Percentiles rank a stretch among this genome's conserved stretches.
Evolutionary conservation across 768 basidiomycete species (phyloP).

Genomic region (Postia placenta): DNA sequence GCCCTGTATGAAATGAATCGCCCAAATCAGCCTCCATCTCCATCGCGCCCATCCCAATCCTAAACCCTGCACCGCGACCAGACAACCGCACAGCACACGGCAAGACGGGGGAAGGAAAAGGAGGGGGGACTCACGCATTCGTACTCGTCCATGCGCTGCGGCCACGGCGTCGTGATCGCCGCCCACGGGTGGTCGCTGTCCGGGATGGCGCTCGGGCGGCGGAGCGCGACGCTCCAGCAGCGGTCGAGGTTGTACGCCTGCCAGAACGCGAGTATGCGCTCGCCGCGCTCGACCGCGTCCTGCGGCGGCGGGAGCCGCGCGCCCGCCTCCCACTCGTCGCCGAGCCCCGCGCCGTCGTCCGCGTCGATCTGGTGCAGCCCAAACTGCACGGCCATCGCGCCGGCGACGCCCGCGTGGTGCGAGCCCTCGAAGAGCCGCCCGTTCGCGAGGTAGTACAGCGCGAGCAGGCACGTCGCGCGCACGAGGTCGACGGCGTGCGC

Average conservation of each 20-base stretch:
- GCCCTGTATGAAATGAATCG: slow-evolving; percentile 41
- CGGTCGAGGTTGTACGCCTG: slow-evolving; percentile 77
- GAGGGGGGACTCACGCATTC: slow-evolving; percentile 46
- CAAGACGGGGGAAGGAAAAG: slow-evolving; percentile 2
- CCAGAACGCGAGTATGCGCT: slow-evolving; percentile 76
- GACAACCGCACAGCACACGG: not conserved
- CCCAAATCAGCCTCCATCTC: too few species aligned
- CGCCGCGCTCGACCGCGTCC: slow-evolving; percentile 57
- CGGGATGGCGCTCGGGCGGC: slow-evolving; percentile 58
- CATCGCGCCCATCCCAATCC: too few species aligned
- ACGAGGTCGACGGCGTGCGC: slow-evolving; percentile 63
- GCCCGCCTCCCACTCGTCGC: slow-evolving; percentile 30
- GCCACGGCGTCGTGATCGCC: slow-evolving; percentile 72
- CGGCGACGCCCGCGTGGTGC: slow-evolving; percentile 71
- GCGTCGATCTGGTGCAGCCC: slow-evolving; percentile 49
- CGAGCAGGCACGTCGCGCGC: slow-evolving; percentile 69
- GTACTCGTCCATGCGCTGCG: slow-evolving; percentile 67
- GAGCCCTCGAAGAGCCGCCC: slow-evolving; percentile 75
- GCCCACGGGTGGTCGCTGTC: slow-evolving; percentile 53
- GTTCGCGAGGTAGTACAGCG: slow-evolving; percentile 71
- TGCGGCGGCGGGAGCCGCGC: slow-evolving; percentile 54
- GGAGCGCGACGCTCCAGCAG: slow-evolving; percentile 73
- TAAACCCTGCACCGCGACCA: not conserved
- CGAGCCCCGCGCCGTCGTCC: slow-evolving; percentile 26
- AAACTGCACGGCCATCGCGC: slow-evolving; percentile 66